Conservation (phyloP, 306 rosid species). For the Castanea crenata region DNA sequence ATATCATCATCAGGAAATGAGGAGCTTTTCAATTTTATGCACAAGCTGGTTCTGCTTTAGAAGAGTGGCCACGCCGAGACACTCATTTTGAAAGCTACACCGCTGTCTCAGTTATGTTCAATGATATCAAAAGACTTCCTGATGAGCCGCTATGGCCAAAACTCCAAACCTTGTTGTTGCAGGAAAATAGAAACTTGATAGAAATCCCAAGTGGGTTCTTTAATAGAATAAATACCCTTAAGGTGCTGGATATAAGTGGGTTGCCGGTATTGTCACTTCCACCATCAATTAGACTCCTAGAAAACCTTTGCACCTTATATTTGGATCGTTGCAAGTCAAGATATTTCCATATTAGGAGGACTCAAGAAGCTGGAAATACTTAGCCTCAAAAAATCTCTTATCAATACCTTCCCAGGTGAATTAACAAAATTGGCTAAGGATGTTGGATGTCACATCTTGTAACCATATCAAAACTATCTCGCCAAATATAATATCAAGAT, state of each 20-base stretch:
- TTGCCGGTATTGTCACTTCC: background rate
- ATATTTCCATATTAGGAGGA: too few relatives aligned
- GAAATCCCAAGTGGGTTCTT: constrained; percentile 5
- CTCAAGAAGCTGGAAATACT: too few relatives aligned
- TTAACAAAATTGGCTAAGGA: too few relatives aligned
- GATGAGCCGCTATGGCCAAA: constrained; percentile 1
- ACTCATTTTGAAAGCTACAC: background rate
- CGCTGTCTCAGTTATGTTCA: background rate
- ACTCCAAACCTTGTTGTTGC: constrained; percentile 5
- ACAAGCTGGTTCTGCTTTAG: background rate
- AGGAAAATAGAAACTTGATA: background rate
- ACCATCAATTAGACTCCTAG: background rate
- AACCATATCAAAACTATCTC: too few relatives aligned
- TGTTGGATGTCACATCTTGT: too few relatives aligned
- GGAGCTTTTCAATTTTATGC: background rate
- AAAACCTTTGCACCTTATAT: too few relatives aligned
- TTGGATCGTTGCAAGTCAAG: too few relatives aligned
- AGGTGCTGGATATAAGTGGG: background rate
- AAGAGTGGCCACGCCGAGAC: background rate
- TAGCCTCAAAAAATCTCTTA: too few relatives aligned
- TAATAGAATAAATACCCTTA: background rate
- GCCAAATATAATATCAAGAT: too few relatives aligned
- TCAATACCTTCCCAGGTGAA: too few relatives aligned
- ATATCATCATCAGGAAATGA: background rate
- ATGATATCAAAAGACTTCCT: background rate